These are phyloP conservation scores for Tetrahymena borealis DNA, from an alignment of 73 alveolate species.

Conservation along the genomic window DNA sequence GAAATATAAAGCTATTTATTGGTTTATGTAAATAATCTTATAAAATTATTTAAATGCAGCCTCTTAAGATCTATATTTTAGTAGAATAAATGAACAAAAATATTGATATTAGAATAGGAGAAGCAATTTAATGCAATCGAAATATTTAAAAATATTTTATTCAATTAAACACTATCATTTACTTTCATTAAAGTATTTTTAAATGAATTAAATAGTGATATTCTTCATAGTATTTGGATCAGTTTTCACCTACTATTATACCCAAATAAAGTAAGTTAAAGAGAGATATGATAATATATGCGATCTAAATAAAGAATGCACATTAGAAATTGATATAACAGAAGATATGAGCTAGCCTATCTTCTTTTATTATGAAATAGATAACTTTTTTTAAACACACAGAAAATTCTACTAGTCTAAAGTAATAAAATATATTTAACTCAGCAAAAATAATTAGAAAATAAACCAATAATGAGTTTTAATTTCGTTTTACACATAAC, in stretches of 20 bases:
- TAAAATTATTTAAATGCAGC: no score
- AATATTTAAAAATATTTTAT: no score
- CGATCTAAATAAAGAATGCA: background rate
- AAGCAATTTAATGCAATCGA: no score
- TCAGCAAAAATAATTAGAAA: background rate
- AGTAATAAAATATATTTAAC: conserved; percentile 2
- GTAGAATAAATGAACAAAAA: no score
- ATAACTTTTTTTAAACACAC: conserved; percentile 26
- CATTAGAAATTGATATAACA: background rate
- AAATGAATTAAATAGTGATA: no score
- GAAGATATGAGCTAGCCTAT: conserved; percentile 24
- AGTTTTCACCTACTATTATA: background rate
- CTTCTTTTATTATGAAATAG: conserved; percentile 24
- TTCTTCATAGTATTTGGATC: background rate
- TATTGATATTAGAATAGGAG: no score
- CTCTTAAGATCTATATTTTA: no score
- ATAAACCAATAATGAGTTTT: no score
- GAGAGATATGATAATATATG: background rate
- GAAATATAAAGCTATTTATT: background rate
- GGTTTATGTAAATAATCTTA: background rate
- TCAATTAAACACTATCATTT: no score
- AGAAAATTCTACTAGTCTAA: conserved; percentile 38
- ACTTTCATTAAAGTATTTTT: no score
- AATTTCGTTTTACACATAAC: background rate
- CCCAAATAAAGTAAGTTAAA: background rate